Evolutionary conservation across 2,329 filamentous ascomycete species (phyloP), one percentile per base, ranked within the genome.

Genomic region (Aschersonia sp.): DNA sequence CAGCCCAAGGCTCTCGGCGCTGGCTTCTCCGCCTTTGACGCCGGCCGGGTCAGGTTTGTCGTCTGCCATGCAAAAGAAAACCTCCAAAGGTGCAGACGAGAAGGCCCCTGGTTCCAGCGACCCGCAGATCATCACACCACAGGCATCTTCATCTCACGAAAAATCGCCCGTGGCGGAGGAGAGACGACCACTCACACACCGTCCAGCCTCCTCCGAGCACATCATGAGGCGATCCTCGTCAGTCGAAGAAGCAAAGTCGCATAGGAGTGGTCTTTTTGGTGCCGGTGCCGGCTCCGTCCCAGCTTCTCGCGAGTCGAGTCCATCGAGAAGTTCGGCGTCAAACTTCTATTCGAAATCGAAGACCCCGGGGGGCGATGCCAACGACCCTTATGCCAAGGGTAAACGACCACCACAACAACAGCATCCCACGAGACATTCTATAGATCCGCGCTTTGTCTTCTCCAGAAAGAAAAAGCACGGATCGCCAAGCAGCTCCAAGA

Each of bases 11-110:
- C 69, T 76, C 43, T 79, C 81, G 50, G 77, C 83, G 49, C 77
- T 94, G 67, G 84, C 90, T 55, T 94, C 89, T 9, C 90, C 90
- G 54, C 88, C 88, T 41, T 74, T 97, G 46, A 95, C 89, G 10
- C 90, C 90, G 14, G 81, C 87, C 47, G 88, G 81, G 46, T 90
- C 87, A 42, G 67, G 67, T 22, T 65, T 65, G 61, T 60, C 55
- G 43, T 59, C 53, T 39, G 52, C 55, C 4, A 54, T 57, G 14
- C 59, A 59, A 43, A 64, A 58, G 51, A 54, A 52, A 45, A 32
- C 46, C 9, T 47, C 56, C 57, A 57, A 54, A 55, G 62, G 58
- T 50, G 62, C 59, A 50, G 66, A 61, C 31, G 58, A 62, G 41
- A 62, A 61, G 41, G 65, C 68, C 44, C 63, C 70, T 41, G 65